phyloP scores from a whole-genome alignment of 129 eudicot species.

The carrot (Daucus carota) region DH1_v3.0 NC_030388.2:24121501-24122000 shows the following conservation, averaged over 20 bases:
- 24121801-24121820: background rate
- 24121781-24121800: background rate
- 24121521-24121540: background rate
- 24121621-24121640: conserved; percentile 40
- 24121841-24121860: background rate
- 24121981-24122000: conserved; percentile 88
- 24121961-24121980: conserved; percentile 66
- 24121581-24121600: background rate
- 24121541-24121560: background rate
- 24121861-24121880: background rate
- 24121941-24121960: background rate
- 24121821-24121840: background rate
- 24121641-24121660: conserved; percentile 95
- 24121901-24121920: background rate
- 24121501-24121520: background rate
- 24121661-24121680: conserved; percentile 82
- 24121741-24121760: conserved; percentile 8
- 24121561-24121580: background rate
- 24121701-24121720: conserved; percentile 71
- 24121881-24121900: background rate
- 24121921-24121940: background rate
- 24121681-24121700: conserved; percentile 79
- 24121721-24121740: conserved; percentile 96
- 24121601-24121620: conserved; percentile 1
- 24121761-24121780: background rate